phyloP scores from a whole-genome alignment of 2,329 filamentous ascomycete genomes.

The Colletotrichum cereale region DNA sequence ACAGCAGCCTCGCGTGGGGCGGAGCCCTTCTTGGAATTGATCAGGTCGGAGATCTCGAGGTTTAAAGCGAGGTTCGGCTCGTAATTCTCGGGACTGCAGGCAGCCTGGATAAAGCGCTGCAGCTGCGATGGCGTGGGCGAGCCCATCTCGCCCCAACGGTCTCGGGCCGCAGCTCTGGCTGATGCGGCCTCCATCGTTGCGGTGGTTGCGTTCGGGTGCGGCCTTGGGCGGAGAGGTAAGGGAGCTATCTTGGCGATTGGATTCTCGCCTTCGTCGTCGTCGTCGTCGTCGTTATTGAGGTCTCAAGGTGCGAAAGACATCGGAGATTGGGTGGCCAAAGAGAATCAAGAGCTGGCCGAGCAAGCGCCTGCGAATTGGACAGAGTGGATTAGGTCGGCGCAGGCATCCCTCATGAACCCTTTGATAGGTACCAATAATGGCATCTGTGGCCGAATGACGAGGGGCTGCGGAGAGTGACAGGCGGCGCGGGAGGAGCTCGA shows the following conservation, averaged over 20 bases:
- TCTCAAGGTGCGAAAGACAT: slow-evolving; percentile 22
- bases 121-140: slow-evolving; percentile 86
- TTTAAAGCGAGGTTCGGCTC: slow-evolving; percentile 97
- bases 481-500: slow-evolving; percentile 28
- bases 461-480: slow-evolving; percentile 36
- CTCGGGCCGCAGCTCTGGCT: slow-evolving; percentile 93
- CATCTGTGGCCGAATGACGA: slow-evolving; percentile 38
- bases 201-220: slow-evolving; percentile 41
- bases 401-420: slow-evolving; percentile 40
- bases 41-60: slow-evolving; percentile 94
- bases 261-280: slow-evolving; percentile 31
- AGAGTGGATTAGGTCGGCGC: slow-evolving; percentile 39
- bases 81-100: slow-evolving; percentile 97
- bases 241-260: slow-evolving; percentile 38
- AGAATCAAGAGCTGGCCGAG: slow-evolving; percentile 30
- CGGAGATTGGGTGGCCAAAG: background rate
- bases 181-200: slow-evolving; percentile 89
- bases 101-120: slow-evolving; percentile 95
- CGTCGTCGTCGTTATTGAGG: slow-evolving; percentile 12
- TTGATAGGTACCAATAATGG: slow-evolving; percentile 23
- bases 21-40: slow-evolving; percentile 97
- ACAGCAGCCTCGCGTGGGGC: slow-evolving; percentile 95
- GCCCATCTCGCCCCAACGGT: slow-evolving; percentile 89
- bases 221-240: slow-evolving; percentile 32
- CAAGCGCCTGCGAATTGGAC: slow-evolving; percentile 35